These are phyloP conservation scores for Coemansia sp. DNA, from an alignment of 192 early-diverging fungal species.

Conservation along the genomic window DNA sequence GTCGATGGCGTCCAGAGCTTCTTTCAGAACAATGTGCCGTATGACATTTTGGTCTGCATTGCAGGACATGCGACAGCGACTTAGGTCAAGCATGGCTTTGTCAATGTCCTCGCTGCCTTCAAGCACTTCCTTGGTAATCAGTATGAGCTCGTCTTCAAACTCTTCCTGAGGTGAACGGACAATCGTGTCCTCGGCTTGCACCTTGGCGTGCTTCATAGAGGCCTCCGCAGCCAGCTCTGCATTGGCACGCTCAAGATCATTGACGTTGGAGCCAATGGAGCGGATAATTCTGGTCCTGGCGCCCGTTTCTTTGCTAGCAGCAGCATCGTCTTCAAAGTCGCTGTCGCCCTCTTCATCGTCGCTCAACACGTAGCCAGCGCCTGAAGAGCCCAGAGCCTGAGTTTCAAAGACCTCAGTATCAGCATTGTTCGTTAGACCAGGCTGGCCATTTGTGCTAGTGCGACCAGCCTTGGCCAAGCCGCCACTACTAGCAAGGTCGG, in stretches of 20 bases:
- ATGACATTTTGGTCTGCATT: conserved; percentile 80
- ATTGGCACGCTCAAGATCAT: conserved; percentile 19
- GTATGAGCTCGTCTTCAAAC: conserved; percentile 64
- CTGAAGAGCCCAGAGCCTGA: conserved; percentile 55
- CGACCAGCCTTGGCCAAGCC: not conserved
- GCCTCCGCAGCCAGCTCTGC: conserved; percentile 17
- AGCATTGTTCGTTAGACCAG: not conserved
- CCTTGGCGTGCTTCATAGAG: conserved; percentile 11
- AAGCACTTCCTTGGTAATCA: conserved; percentile 81
- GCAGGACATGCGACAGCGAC: conserved; percentile 80
- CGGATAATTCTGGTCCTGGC: conserved; percentile 9
- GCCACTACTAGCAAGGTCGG: not conserved
- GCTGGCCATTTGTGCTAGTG: not conserved
- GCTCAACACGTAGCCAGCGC: conserved; percentile 62
- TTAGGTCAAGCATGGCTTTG: conserved; percentile 78
- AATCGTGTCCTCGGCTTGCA: conserved; percentile 51
- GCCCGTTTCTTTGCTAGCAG: conserved; percentile 8
- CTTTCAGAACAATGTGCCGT: conserved; percentile 69
- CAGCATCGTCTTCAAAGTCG: conserved; percentile 49
- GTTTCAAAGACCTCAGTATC: conserved; percentile 30
- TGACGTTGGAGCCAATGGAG: conserved; percentile 23
- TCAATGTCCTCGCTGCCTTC: conserved; percentile 71
- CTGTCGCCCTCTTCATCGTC: conserved; percentile 57
- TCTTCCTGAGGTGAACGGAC: conserved; percentile 55
- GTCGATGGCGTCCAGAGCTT: conserved; percentile 63